phyloP scores from a whole-genome alignment of 2,329 filamentous ascomycete species.

The Sporothrix phasma region DNA sequence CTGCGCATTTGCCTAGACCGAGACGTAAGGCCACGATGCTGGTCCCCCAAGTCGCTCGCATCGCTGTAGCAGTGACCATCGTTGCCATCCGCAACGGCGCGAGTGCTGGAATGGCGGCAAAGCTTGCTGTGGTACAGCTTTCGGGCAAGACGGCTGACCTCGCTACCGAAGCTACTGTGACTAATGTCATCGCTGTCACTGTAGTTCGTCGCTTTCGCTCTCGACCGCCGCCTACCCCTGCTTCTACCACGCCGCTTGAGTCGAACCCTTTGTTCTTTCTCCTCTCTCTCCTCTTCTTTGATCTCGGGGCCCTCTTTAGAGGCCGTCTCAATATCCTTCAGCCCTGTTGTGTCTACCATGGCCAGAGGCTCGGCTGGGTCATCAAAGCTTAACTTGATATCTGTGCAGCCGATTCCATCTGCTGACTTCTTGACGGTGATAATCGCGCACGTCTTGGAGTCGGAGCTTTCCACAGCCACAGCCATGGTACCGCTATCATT shows the following conservation, averaged over 20 bases:
- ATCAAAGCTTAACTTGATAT: slow-evolving; percentile 9
- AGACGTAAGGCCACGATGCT: neutral
- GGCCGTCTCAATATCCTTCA: neutral
- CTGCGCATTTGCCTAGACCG: neutral
- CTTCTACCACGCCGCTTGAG: neutral
- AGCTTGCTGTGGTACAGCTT: neutral
- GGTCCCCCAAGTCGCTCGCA: neutral
- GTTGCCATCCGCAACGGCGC: neutral
- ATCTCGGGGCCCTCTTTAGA: neutral
- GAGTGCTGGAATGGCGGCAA: neutral
- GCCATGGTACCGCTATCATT: neutral
- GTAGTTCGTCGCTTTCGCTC: neutral
- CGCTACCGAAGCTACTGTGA: neutral
- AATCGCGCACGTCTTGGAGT: neutral
- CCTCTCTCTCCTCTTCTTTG: neutral
- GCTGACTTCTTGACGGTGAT: neutral
- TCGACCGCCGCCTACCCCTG: neutral
- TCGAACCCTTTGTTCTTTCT: neutral
- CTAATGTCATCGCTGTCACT: neutral
- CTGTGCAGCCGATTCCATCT: neutral
- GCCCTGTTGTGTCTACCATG: neutral
- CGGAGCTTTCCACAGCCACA: neutral
- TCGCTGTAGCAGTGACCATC: neutral
- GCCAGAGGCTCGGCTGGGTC: neutral
- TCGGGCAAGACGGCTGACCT: slow-evolving; percentile 4